Conservation (phyloP, 305 asterid genomes). For the Fraxinus latifolia region DNA sequence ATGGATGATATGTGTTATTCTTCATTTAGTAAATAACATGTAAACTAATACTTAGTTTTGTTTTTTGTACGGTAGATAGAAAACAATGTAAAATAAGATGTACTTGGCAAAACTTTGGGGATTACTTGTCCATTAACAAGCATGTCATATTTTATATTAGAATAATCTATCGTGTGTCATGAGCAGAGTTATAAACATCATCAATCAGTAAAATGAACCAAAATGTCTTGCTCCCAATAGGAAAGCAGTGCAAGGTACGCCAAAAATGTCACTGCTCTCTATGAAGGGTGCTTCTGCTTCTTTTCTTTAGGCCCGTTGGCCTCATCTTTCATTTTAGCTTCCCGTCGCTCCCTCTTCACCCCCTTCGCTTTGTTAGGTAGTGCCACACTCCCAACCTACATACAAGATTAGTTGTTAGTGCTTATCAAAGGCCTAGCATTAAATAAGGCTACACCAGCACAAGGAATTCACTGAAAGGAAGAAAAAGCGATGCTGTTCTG, state of each 20-base stretch:
- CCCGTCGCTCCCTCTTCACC: conserved; percentile 81
- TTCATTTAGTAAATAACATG: neutral
- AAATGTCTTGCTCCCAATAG: conserved; percentile 14
- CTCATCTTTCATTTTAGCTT: conserved; percentile 59
- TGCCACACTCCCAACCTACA: conserved; percentile 66
- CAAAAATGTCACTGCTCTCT: conserved; percentile 17
- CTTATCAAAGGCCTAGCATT: neutral
- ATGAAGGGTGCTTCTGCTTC: conserved; percentile 62
- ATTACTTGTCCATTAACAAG: neutral
- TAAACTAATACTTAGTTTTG: neutral
- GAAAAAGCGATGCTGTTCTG: neutral
- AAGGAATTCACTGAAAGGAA: neutral
- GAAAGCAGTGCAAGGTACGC: neutral
- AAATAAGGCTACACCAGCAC: neutral
- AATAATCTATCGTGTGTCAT: neutral
- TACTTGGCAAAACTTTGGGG: neutral
- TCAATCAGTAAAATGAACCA: neutral
- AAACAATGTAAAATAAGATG: neutral
- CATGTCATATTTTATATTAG: neutral
- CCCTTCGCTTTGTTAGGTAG: conserved; percentile 69
- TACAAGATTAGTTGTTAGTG: neutral
- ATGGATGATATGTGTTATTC: too few relatives aligned
- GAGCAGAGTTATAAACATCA: neutral
- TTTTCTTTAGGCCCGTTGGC: conserved; percentile 38
- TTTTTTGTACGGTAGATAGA: neutral